A percentile compares a stretch with the other conserved stretches of the same genome.
phyloP scores from a whole-genome alignment of 139 green algal genomes.

The Chlorella sp. region DNA sequence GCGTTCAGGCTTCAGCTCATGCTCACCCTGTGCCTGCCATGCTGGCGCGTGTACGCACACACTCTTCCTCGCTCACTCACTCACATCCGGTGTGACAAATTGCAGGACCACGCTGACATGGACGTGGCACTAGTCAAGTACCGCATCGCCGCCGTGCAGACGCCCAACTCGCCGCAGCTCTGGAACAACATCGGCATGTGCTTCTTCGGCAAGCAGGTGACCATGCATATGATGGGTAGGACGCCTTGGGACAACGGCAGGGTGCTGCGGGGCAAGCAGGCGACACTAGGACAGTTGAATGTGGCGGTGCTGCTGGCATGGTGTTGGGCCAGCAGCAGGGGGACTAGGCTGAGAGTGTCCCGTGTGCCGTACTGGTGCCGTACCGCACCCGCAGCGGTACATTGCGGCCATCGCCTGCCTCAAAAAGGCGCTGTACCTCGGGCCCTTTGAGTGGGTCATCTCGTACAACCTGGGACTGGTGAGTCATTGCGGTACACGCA shows the following conservation, averaged over 20 bases:
- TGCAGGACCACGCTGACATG: constrained; percentile 71
- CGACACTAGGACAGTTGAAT: too few species aligned
- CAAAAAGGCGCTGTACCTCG: constrained; percentile 69
- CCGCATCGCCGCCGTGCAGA: constrained; percentile 59
- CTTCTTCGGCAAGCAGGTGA: constrained; percentile 77
- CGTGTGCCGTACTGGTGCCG: too few species aligned
- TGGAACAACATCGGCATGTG: constrained; percentile 91
- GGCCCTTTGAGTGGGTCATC: constrained; percentile 81
- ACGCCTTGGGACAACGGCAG: too few species aligned
- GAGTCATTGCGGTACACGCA: not conserved
- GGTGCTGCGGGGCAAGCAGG: not conserved
- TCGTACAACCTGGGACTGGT: constrained; percentile 77
- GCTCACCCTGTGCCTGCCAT: too few species aligned
- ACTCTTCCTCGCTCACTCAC: too few species aligned
- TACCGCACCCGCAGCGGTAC: constrained; percentile 48
- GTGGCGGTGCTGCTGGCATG: too few species aligned
- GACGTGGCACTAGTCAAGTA: constrained; percentile 81
- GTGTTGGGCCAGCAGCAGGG: too few species aligned
- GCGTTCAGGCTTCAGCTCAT: too few species aligned
- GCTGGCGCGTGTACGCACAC: too few species aligned
- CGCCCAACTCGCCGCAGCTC: constrained; percentile 67
- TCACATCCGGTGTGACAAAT: too few species aligned
- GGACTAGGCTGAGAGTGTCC: too few species aligned
- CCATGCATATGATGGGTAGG: too few species aligned
- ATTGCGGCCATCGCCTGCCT: constrained; percentile 72